Conservation (phyloP, 2,329 filamentous ascomycete genomes). For the Phoma herbarum region DNA sequence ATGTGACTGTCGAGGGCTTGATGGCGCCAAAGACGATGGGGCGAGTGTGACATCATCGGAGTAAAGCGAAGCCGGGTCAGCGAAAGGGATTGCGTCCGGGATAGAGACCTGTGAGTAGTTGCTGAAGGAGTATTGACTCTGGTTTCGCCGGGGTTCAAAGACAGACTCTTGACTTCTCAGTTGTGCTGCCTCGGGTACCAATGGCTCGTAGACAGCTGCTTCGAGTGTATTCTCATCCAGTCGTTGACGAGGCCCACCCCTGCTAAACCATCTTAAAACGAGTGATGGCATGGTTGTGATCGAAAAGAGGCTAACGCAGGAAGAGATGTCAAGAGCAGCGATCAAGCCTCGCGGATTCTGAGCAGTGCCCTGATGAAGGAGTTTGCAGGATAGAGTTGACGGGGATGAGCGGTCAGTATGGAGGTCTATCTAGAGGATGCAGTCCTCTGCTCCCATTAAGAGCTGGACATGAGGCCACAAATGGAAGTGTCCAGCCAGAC, state of each 20-base stretch:
- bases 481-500: neutral
- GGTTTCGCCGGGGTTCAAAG: conserved; percentile 1
- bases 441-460: neutral
- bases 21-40: conserved; percentile 5
- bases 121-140: conserved; percentile 5
- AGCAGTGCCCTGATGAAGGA: neutral
- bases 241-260: neutral
- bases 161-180: conserved; percentile 6
- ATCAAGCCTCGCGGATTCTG: neutral
- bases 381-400: neutral
- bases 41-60: conserved; percentile 1
- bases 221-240: conserved; percentile 6
- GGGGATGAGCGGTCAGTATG: neutral
- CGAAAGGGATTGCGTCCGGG: neutral
- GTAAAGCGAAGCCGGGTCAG: neutral
- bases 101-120: neutral
- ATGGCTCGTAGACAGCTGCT: conserved; percentile 1
- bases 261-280: conserved; percentile 2
- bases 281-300: neutral
- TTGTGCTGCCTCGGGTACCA: conserved; percentile 10
- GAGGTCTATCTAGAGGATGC: neutral
- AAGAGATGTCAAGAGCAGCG: neutral
- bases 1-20: neutral
- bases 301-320: neutral
- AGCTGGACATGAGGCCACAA: neutral